Base-by-base conservation (phyloP, 1,139 yeast species). In the Scheffersomyces segobiensis region DNA sequence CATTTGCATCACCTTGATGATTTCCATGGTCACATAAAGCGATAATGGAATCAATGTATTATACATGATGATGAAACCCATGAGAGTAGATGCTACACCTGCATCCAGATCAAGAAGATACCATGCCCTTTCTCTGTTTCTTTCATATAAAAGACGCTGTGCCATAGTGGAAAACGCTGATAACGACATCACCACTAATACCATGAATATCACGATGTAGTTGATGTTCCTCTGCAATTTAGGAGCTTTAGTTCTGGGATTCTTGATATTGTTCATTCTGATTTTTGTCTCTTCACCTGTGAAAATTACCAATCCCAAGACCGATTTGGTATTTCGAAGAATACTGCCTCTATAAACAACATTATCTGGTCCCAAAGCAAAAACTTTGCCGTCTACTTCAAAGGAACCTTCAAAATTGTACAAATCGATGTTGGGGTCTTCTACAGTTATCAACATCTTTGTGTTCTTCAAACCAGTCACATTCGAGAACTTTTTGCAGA, bases 41-140 rank as follows among this genome's bases (percentile, higher is more conserved):
- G 99, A 95, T 49, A 95, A 79, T 0, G 99, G 99, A 70, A 96
- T 96, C 76, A 96, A 82, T 0, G 99, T 95, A 69, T 95, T 95
- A 78, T 89, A 95, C 98, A 96, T 93, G 77, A 96, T 95, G 63
- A 96, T 89, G 71, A 90, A 96, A 1, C 98, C 93, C 97, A 95
- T 93, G 54, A 95, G 81, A 0, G 97, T 91, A 1, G 97, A 90
- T 1, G 97, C 96, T 14, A 86, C 84, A n/a, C 97, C 97, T 0
- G 88, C 97, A 66, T 91, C 96, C 65, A 85, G 80, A 2, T 83
- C 85, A 55, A 75, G 76, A 26, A 93, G 73, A 69, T 93, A 96
- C 98, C 98, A 93, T 18, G 86, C 84, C 60, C 74, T 78, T 8
- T 79, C 78, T 58, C 77, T 74, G 49, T 79, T 77, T 24, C 72